Evolutionary conservation across 2,329 filamentous ascomycete species (phyloP), one percentile per base, ranked within the genome.

Genomic region (Fusarium pilosicola): DNA sequence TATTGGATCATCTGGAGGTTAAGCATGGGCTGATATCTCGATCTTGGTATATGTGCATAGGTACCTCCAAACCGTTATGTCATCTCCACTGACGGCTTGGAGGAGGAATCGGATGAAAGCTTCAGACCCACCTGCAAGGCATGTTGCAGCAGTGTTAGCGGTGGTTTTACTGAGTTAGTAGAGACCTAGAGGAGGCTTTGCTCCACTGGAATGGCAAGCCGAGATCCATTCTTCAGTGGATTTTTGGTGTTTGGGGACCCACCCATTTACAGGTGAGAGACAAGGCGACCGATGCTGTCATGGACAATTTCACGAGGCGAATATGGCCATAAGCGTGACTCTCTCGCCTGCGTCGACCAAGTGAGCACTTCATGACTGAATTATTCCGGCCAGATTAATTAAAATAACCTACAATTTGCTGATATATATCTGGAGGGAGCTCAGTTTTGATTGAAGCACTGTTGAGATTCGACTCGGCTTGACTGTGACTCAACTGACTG

Each of bases 281-380:
- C 65, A 39, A 68, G 68, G 46, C 46, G 60, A 46, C 63, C 58
- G 51, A 74, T 74, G 71, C 59, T 74, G 71, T 74, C 71, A 74
- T 74, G 55, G 71, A 74, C 71, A 65, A 63, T 69, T 69, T 56
- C 66, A 69, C 65, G 57, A 36, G 66, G 57, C 66, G 34, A 55
- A 54, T 48, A 54, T 49, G 41, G 38, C 41, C 54, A 44, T 54
- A 62, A 49, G 61, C 61, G 63, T 74, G 72, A 74, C 72, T 68
- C 28, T 46, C 54, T 60, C 72, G 61, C 45, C 65, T 74, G 72
- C 57, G 54, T 61, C 57, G 69, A 45, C 60, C 71, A 44, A 74
- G 65, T 74, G 71, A 65, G 61, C 68, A 52, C 45, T 30, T 57
- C 32, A 65, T 24, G n/a, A 26, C n/a, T 13, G 45, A 18, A 17